These are phyloP conservation scores for Berberis vulgaris DNA, from an alignment of 164 flowering plant genomes.

Conservation along the genomic window DNA sequence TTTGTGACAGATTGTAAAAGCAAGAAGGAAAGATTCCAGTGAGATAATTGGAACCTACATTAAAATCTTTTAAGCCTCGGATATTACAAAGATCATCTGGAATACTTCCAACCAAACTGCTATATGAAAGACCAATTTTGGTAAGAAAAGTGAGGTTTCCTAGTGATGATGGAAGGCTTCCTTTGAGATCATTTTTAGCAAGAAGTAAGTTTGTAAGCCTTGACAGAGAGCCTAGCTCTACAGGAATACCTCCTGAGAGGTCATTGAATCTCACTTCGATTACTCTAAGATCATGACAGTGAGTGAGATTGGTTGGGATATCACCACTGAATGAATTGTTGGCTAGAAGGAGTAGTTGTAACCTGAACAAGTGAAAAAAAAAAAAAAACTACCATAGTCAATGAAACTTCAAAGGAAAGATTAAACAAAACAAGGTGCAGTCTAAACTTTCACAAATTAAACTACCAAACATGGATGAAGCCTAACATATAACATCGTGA, in stretches of 20 bases:
- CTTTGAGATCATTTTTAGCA: background rate
- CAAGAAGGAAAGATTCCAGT: constrained; percentile 4
- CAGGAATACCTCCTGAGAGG: constrained; percentile 6
- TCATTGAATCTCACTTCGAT: background rate
- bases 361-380: constrained; percentile 2
- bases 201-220: background rate
- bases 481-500: no score
- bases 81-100: background rate
- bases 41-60: background rate
- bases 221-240: background rate
- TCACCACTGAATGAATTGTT: background rate
- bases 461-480: no score
- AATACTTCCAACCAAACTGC: background rate
- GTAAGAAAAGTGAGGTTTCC: constrained; percentile 8
- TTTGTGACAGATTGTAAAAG: constrained; percentile 1
- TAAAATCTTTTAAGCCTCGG: background rate
- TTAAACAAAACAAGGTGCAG: no score
- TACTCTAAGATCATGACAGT: background rate
- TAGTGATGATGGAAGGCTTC: constrained; percentile 4
- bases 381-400: no score
- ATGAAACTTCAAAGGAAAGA: no score
- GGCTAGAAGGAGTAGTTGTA: background rate
- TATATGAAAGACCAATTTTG: background rate
- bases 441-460: no score
- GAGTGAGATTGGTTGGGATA: constrained; percentile 1